A percentile compares a stretch with the other conserved stretches of the same genome.
Evolutionary conservation across 2,329 filamentous ascomycete genomes (phyloP).

Genomic region (Aspergillus vadensis): DNA sequence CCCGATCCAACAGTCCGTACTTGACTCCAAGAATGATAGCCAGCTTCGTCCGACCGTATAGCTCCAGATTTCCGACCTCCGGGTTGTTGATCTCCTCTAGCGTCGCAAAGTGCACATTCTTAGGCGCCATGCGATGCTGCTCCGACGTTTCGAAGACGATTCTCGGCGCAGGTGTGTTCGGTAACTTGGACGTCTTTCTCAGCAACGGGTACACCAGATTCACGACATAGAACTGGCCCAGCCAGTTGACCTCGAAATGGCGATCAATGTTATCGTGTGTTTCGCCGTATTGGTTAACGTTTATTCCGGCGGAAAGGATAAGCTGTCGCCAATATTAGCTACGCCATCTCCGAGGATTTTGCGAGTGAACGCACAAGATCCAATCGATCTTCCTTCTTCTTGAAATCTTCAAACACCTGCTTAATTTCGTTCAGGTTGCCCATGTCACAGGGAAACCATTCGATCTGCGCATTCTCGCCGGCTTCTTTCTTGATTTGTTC

Average conservation of each 20-base stretch:
- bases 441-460: constrained; percentile 49
- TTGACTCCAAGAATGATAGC: constrained; percentile 49
- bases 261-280: constrained; percentile 43
- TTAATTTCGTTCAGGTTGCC: constrained; percentile 42
- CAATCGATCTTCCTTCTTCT: constrained; percentile 40
- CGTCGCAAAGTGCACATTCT: constrained; percentile 40
- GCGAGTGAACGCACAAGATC: constrained; percentile 34
- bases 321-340: constrained; percentile 23
- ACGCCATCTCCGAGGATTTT: background rate
- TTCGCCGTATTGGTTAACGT: constrained; percentile 43
- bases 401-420: constrained; percentile 41
- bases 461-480: constrained; percentile 34
- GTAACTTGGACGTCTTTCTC: constrained; percentile 43
- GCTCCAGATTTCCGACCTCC: constrained; percentile 33
- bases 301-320: constrained; percentile 50
- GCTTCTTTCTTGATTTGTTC: constrained; percentile 35
- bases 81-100: constrained; percentile 49
- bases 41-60: constrained; percentile 48
- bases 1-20: constrained; percentile 44
- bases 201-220: constrained; percentile 49
- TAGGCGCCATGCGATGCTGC: constrained; percentile 44
- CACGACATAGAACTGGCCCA: constrained; percentile 48
- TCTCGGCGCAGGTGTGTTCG: constrained; percentile 38
- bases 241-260: constrained; percentile 48
- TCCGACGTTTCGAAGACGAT: constrained; percentile 49